Conservation (phyloP, 768 basidiomycete genomes). For the Lactarius hatsudake region DNA sequence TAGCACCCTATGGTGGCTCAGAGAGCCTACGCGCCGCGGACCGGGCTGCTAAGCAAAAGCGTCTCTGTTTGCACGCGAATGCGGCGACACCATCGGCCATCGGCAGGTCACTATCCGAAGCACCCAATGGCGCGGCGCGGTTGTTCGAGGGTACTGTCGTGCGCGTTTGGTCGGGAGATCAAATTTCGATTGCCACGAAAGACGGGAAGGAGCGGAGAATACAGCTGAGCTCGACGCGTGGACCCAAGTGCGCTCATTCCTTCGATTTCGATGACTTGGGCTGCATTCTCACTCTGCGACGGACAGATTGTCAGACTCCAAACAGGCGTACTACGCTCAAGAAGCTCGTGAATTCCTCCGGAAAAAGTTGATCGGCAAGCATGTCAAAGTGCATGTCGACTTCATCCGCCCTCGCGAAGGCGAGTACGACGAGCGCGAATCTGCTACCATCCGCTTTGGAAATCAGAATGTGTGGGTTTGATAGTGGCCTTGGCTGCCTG, state of each 20-base stretch:
- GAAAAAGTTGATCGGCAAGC: slow-evolving; percentile 88
- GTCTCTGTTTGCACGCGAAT: slow-evolving; percentile 66
- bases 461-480: slow-evolving; percentile 68
- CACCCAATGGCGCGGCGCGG: slow-evolving; percentile 43
- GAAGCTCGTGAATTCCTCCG: slow-evolving; percentile 93
- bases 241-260: slow-evolving; percentile 59
- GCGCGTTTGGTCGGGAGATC: slow-evolving; percentile 91
- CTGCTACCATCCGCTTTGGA: slow-evolving; percentile 84
- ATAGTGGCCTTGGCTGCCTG: not conserved
- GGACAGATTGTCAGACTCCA: slow-evolving; percentile 74
- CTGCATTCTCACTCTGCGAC: not conserved
- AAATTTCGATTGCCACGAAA: slow-evolving; percentile 76
- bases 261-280: not conserved
- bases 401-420: slow-evolving; percentile 90
- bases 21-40: slow-evolving; percentile 86
- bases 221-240: slow-evolving; percentile 85
- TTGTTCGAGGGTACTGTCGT: slow-evolving; percentile 80
- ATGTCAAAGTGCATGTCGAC: slow-evolving; percentile 79
- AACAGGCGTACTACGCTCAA: slow-evolving; percentile 81
- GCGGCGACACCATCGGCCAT: slow-evolving; percentile 46
- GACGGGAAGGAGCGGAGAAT: slow-evolving; percentile 78
- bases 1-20: slow-evolving; percentile 80
- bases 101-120: slow-evolving; percentile 40
- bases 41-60: slow-evolving; percentile 73
- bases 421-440: slow-evolving; percentile 91